Conservation (phyloP, 2,329 filamentous ascomycete genomes). For the Herpotrichia juniperi region DNA sequence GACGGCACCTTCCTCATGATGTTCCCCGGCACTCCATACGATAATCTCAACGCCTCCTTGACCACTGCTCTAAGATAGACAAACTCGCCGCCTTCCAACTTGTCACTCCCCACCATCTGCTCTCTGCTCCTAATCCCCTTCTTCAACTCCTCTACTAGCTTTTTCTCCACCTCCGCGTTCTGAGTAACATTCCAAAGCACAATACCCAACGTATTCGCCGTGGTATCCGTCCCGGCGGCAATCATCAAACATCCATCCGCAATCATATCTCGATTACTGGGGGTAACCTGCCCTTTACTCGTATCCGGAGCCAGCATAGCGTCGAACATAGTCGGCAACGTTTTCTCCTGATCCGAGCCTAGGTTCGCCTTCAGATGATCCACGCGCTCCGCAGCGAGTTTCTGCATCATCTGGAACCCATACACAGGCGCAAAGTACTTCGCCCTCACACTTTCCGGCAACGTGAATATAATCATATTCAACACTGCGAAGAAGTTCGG, state of each 20-base stretch:
- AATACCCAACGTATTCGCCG: conserved; percentile 13
- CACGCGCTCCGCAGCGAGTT: conserved; percentile 10
- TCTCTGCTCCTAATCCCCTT: conserved; percentile 7
- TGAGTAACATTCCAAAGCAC: conserved; percentile 20
- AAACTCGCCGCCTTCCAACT: conserved; percentile 14
- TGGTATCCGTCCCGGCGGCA: conserved; percentile 21
- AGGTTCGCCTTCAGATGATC: conserved; percentile 7
- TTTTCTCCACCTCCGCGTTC: conserved; percentile 7
- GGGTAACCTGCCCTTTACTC: conserved; percentile 13
- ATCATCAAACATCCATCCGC: conserved; percentile 23
- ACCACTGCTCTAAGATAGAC: conserved; percentile 18
- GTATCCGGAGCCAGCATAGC: conserved; percentile 12
- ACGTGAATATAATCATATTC: conserved; percentile 9
- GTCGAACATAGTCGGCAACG: conserved; percentile 14
- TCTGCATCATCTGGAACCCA: conserved; percentile 18
- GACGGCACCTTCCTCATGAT: conserved; percentile 11
- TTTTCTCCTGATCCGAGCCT: not conserved
- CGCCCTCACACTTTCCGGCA: conserved; percentile 10
- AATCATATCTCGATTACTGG: conserved; percentile 16
- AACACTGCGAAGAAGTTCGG: conserved; percentile 11
- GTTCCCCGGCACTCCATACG: conserved; percentile 16
- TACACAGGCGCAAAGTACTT: conserved; percentile 12
- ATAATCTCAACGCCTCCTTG: conserved; percentile 18
- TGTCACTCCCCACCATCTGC: conserved; percentile 5
- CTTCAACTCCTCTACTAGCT: conserved; percentile 11